These are phyloP conservation scores for Sporisorium graminicola DNA, from an alignment of 1,284 basidiomycete genomes.

Conservation along the genomic window DNA sequence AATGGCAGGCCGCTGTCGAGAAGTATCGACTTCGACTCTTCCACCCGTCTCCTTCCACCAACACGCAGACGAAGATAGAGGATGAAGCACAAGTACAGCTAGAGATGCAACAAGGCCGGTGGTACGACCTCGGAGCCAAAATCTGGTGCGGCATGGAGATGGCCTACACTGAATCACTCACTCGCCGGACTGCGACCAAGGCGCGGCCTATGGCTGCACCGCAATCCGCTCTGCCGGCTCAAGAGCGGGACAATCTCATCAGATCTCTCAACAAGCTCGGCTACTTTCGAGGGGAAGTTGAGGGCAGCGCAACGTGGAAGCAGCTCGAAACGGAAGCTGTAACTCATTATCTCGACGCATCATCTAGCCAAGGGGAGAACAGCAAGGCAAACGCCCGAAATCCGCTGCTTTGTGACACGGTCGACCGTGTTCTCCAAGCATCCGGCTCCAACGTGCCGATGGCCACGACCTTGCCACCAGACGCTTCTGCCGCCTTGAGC, in stretches of 20 bases:
- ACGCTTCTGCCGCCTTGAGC: background rate
- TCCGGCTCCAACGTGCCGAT: background rate
- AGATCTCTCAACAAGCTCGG: conserved; percentile 49
- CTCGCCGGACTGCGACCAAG: conserved; percentile 18
- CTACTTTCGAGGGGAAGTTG: conserved; percentile 58
- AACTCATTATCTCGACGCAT: conserved; percentile 11
- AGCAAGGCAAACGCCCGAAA: background rate
- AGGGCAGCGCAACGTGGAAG: conserved; percentile 58
- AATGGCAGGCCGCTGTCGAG: conserved; percentile 57
- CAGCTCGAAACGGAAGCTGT: conserved; percentile 49
- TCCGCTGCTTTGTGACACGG: conserved; percentile 10
- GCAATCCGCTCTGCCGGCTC: background rate
- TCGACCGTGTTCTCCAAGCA: conserved; percentile 14
- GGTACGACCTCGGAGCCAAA: conserved; percentile 64
- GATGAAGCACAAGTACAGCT: conserved; percentile 28
- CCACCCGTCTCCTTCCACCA: background rate
- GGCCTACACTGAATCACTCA: conserved; percentile 46
- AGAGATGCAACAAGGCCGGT: conserved; percentile 45
- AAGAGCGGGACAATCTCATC: conserved; percentile 41
- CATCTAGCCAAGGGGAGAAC: background rate
- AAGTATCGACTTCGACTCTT: conserved; percentile 43
- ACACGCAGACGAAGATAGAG: conserved; percentile 17
- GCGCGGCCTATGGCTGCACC: conserved; percentile 8
- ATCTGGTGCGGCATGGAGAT: conserved; percentile 64
- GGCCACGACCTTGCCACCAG: background rate